Conservation (phyloP, 1,139 yeast species). For the Magnusiomyces sp. region DNA sequence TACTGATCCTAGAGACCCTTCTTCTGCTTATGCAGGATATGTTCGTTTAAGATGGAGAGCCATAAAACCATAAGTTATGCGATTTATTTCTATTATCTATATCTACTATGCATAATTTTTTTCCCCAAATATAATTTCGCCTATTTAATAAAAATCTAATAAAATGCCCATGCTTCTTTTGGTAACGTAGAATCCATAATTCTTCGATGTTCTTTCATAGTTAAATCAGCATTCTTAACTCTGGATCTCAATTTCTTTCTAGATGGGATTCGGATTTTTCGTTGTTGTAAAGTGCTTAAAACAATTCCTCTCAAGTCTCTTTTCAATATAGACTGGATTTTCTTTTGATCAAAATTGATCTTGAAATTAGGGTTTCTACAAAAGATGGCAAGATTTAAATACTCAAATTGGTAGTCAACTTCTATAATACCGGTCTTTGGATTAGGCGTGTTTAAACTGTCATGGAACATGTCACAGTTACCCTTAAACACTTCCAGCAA, state of each 20-base stretch:
- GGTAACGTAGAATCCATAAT: background rate
- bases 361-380: constrained; percentile 1
- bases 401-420: background rate
- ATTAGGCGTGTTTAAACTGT: background rate
- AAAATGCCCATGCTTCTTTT: background rate
- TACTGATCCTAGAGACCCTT: constrained; percentile 6
- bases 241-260: background rate
- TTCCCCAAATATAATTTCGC: background rate
- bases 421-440: background rate
- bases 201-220: background rate
- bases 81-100: background rate
- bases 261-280: background rate
- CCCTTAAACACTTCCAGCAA: constrained; percentile 2
- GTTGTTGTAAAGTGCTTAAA: constrained; percentile 2
- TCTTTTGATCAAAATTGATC: too few relatives aligned
- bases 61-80: constrained; percentile 1
- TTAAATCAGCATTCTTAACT: background rate
- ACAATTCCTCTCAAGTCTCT: constrained; percentile 3
- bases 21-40: constrained; percentile 11
- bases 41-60: constrained; percentile 14
- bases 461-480: constrained; percentile 7
- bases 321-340: too few relatives aligned
- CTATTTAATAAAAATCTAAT: background rate
- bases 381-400: constrained; percentile 1
- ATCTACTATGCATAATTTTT: background rate